These are phyloP conservation scores for Chenopodium quinoa DNA, from an alignment of 148 eudicot species.

Conservation along the genomic window DNA sequence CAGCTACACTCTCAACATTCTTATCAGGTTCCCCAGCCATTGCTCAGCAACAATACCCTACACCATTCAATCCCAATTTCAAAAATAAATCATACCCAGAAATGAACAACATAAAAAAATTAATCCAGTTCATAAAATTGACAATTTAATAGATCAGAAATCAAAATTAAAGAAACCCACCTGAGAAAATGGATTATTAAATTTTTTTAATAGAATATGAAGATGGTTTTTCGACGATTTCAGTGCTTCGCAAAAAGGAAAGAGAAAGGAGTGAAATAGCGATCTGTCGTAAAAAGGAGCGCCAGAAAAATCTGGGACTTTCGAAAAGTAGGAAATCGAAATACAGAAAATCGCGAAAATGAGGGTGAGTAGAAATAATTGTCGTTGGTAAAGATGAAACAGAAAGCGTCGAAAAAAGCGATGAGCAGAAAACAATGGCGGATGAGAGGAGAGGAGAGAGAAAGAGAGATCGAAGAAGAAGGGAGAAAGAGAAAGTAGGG, in stretches of 20 bases:
- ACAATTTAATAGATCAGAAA: neutral
- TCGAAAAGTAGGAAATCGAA: neutral
- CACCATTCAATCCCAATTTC: neutral
- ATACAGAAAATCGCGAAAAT: neutral
- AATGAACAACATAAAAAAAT: neutral
- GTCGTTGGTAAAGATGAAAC: neutral
- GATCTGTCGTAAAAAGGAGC: conserved; percentile 34
- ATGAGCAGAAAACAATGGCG: neutral
- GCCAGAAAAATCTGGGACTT: conserved; percentile 10
- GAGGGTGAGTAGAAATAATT: neutral
- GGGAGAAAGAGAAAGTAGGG: neutral
- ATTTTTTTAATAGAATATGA: neutral
- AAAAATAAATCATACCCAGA: neutral
- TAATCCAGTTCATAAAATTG: neutral
- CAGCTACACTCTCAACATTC: conserved; percentile 34
- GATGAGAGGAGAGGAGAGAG: neutral
- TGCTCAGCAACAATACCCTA: conserved; percentile 27
- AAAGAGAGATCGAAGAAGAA: neutral
- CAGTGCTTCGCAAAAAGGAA: conserved; percentile 1
- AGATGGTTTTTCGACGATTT: conserved; percentile 15
- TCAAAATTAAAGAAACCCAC: conserved; percentile 1
- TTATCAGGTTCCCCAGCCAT: conserved; percentile 65
- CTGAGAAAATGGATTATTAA: neutral
- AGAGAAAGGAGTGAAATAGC: neutral
- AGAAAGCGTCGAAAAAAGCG: neutral